Evolutionary conservation across 345 rosid genomes (phyloP).

Genomic region (Nephelium lappaceum): DNA sequence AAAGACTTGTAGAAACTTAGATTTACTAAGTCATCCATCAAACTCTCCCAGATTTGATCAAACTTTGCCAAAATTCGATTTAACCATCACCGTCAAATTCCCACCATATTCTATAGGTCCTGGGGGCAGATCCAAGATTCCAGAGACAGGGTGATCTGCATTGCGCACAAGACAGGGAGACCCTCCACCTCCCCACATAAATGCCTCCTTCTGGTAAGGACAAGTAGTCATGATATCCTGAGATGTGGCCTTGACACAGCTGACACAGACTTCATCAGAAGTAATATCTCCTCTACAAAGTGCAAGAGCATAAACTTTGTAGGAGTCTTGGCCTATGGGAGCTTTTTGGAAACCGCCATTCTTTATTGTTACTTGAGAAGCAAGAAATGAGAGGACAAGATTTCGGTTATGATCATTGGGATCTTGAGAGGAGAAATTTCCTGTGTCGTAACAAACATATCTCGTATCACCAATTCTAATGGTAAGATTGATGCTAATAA

Average conservation of each 20-base stretch:
- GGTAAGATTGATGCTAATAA: too few species aligned
- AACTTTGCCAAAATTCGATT: conserved; percentile 27
- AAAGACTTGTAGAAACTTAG: conserved; percentile 30
- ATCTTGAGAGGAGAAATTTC: conserved; percentile 21
- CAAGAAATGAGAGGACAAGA: conserved; percentile 25
- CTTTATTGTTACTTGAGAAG: conserved; percentile 17
- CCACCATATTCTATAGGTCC: too few species aligned
- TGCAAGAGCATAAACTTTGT: conserved; percentile 25
- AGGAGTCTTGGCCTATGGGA: conserved; percentile 23
- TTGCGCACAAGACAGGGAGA: conserved; percentile 40
- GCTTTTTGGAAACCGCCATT: conserved; percentile 33
- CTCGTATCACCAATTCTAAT: too few species aligned
- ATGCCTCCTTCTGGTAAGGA: conserved; percentile 37
- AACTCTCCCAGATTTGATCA: conserved; percentile 32
- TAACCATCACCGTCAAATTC: background rate
- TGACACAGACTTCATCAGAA: too few species aligned
- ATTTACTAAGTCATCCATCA: conserved; percentile 19
- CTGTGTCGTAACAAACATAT: background rate
- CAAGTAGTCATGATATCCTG: conserved; percentile 3
- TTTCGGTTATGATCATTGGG: conserved; percentile 1
- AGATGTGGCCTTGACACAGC: too few species aligned
- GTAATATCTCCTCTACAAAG: too few species aligned
- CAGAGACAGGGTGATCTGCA: conserved; percentile 30
- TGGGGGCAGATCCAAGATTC: conserved; percentile 2
- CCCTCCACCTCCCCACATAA: conserved; percentile 25